phyloP scores from a whole-genome alignment of 2,329 filamentous ascomycete species.

The Trichoderma guizhouense region DNA sequence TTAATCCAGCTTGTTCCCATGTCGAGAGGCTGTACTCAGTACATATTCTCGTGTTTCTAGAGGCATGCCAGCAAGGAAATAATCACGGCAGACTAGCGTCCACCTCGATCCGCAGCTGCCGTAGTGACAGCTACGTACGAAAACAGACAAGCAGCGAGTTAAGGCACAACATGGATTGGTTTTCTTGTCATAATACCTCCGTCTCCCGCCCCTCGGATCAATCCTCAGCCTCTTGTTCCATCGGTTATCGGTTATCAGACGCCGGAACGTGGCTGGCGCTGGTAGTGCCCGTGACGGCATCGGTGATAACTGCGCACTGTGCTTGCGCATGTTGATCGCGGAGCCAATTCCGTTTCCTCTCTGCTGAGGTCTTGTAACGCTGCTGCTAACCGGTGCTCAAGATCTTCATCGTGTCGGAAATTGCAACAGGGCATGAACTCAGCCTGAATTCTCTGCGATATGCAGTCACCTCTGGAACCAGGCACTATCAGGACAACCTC shows the following conservation, averaged over 20 bases:
- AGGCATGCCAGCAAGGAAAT: neutral
- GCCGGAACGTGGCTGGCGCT: neutral
- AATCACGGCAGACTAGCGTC: slow-evolving; percentile 1
- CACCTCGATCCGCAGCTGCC: slow-evolving; percentile 15
- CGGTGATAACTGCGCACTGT: neutral
- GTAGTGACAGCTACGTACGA: neutral
- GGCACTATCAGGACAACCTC: neutral
- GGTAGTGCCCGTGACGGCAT: neutral
- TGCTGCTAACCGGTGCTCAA: neutral
- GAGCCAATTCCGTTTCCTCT: neutral
- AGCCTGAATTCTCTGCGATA: neutral
- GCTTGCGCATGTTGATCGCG: neutral
- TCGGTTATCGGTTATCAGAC: neutral
- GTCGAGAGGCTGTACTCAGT: neutral
- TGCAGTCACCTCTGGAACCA: neutral
- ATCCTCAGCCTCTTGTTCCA: neutral
- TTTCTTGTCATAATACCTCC: neutral
- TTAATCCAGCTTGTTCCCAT: neutral
- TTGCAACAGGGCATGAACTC: neutral
- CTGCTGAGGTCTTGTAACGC: neutral
- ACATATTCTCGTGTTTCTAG: neutral
- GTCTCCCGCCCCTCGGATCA: neutral
- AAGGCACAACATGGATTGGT: neutral
- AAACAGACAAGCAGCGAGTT: neutral
- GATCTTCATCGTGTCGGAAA: neutral